These are phyloP conservation scores for Paraleonurus japonicus DNA, from an alignment of 257 asterid genomes.

Conservation along the genomic window DNA sequence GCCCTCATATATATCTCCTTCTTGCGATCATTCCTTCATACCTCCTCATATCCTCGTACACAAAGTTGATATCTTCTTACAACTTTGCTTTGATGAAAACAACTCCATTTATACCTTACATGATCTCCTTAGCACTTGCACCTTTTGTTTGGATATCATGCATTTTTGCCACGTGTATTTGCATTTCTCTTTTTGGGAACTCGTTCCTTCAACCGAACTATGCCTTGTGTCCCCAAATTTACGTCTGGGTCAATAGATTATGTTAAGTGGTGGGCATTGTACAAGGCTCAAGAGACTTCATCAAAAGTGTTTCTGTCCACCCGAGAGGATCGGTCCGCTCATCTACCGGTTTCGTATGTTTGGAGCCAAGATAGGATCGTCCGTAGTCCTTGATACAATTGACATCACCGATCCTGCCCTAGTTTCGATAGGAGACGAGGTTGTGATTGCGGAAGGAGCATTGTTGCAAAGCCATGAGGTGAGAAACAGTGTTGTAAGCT, in stretches of 20 bases:
- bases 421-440: conserved; percentile 59
- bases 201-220: conserved; percentile 77
- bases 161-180: conserved; percentile 59
- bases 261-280: conserved; percentile 79
- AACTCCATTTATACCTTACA: conserved; percentile 42
- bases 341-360: conserved; percentile 68
- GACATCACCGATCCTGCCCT: conserved; percentile 75
- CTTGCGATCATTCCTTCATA: conserved; percentile 65
- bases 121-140: conserved; percentile 42
- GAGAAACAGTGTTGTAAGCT: conserved; percentile 54
- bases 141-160: conserved; percentile 70
- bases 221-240: conserved; percentile 44
- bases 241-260: conserved; percentile 65
- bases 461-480: conserved; percentile 71
- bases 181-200: conserved; percentile 59
- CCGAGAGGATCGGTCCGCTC: conserved; percentile 68
- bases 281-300: conserved; percentile 70
- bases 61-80: conserved; percentile 33
- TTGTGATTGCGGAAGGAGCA: conserved; percentile 68
- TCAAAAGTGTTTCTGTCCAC: conserved; percentile 63
- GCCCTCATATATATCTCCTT: conserved; percentile 50
- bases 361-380: conserved; percentile 70
- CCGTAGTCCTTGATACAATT: conserved; percentile 58
- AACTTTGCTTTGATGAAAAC: conserved; percentile 20
- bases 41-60: conserved; percentile 42